Conservation (phyloP, 2,329 filamentous ascomycete species). For the Aspergillus sp. region DNA sequence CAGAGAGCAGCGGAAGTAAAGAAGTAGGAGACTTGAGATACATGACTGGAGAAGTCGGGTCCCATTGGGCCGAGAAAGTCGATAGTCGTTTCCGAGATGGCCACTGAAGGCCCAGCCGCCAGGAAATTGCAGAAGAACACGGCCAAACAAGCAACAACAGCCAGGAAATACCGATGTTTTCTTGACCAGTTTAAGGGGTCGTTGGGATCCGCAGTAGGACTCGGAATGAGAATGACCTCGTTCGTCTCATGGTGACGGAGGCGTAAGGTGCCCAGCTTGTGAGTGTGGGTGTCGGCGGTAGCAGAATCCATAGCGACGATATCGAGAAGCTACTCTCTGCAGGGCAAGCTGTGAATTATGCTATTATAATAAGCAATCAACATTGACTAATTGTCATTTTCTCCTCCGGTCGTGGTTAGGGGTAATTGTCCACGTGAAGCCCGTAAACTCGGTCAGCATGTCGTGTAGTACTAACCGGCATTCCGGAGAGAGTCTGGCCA, state of each 20-base stretch:
- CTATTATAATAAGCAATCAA: too few relatives aligned
- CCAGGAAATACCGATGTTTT: not conserved
- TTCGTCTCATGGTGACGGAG: conserved; percentile 2
- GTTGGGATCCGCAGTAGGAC: not conserved
- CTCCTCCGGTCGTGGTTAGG: too few relatives aligned
- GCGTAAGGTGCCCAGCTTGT: not conserved
- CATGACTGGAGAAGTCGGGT: not conserved
- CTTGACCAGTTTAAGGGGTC: conserved; percentile 3
- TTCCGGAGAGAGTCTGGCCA: too few relatives aligned
- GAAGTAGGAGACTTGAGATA: conserved; percentile 50
- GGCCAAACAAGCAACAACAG: conserved; percentile 34
- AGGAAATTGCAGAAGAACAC: conserved; percentile 61
- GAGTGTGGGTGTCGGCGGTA: not conserved
- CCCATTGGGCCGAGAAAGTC: conserved; percentile 49
- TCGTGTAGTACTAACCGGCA: too few relatives aligned
- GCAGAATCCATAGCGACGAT: not conserved
- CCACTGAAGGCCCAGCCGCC: conserved; percentile 57
- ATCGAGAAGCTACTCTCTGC: too few relatives aligned
- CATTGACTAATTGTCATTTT: too few relatives aligned
- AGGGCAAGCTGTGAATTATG: too few relatives aligned
- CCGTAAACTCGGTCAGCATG: too few relatives aligned
- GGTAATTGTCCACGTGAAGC: too few relatives aligned
- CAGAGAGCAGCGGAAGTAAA: conserved; percentile 55
- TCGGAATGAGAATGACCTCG: not conserved
- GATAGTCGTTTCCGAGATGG: conserved; percentile 50